Evolutionary conservation across 2,329 filamentous ascomycete genomes (phyloP), one percentile per base, ranked within the genome.

Genomic region (Pseudogymnoascus sp.): DNA sequence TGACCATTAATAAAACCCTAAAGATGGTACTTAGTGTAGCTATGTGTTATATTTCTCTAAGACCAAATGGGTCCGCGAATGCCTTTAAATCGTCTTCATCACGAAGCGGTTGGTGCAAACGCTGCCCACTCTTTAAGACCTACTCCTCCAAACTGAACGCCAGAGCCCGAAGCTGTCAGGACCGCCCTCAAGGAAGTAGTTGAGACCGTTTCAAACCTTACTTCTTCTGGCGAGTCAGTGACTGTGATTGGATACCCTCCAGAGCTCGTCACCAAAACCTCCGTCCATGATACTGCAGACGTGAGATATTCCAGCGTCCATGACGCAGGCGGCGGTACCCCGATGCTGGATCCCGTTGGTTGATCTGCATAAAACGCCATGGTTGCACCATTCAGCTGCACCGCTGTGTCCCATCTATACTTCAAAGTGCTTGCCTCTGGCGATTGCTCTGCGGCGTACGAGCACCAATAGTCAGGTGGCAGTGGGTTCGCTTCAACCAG

Each of bases 391-490:
- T 49, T 49, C 3, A 49, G 6, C 6, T 49, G 12, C 21, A 49
- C 23, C 12, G 21, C 6, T 29, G 43, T 29, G 12, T 69, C 65
- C 73, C 74, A 75, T 3, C 68, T 70, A 45, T 73, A 71, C 3
- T 69, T 71, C 49, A 76, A 67, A 4, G 67, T 69, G 64, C 65
- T 73, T n/a, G 52, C 66, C 62, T 66, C 61, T 1, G 73, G 74
- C 4, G 73, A 74, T 39, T 58, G 61, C n/a, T 72, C 68, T 4
- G 67, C 72, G 14, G 65, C 68, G 64, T 73, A 76, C 6, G 73
- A 74, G 60, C 65, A 67, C 74, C 74, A 76, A 66, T 75, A 75
- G 63, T 75, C 74, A 2, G 74, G 73, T 37, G 73, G 74, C 6
- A 75, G 68, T 4, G 74, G 73, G 19, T 67, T 71, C 52, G 63